Evolutionary conservation across 2,329 filamentous ascomycete species (phyloP), one percentile per base, ranked within the genome.

Genomic region (Colletotrichum neosansevieriae): DNA sequence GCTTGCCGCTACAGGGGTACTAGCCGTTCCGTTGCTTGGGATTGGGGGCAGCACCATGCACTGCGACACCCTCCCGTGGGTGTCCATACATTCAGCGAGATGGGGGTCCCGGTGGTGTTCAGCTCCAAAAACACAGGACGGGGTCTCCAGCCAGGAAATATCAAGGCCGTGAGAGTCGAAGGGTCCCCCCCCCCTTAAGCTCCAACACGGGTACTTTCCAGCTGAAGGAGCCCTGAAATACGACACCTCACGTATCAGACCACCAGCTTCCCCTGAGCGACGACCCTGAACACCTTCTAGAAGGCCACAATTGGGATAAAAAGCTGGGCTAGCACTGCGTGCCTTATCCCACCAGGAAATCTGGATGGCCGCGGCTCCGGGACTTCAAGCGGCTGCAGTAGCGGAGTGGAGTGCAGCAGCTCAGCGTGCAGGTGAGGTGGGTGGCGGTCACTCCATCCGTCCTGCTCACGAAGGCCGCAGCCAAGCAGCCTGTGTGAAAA

Each of bases 401-500:
- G 50, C 21, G 49, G 21, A 34, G 54, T 47, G 47, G 60, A 56
- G 61, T 64, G 38, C 38, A 44, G 44, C 21, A 44, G 44, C 21
- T 24, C 38, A 36, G 24, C 58, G 59, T 66, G 47, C 47, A 42
- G 15, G 36, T 51, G 44, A 24, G 29, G 47, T 49, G 65, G 47
- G 54, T 64, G 65, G 65, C 47, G 60, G 60, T 38, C 53, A 49
- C 65, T 54, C 65, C 65, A 42, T 49, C 61, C n/a, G n/a, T n/a
- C n/a, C 57, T 59, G 57, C 13, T 42, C 57, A 40, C 47, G 34
- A 61, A n/a, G 36, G 21, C 47, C 53, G 42, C 49, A 19, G 24
- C 32, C 44, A 50, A 47, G 42, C 49, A 19, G 24, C 42, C 44
- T 50, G 47, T n/a, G 34, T 45, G 44, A 44, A 29, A 45, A 36